Base-by-base conservation (phyloP, 1,284 basidiomycete species). In the Ustilago esculenta region DNA sequence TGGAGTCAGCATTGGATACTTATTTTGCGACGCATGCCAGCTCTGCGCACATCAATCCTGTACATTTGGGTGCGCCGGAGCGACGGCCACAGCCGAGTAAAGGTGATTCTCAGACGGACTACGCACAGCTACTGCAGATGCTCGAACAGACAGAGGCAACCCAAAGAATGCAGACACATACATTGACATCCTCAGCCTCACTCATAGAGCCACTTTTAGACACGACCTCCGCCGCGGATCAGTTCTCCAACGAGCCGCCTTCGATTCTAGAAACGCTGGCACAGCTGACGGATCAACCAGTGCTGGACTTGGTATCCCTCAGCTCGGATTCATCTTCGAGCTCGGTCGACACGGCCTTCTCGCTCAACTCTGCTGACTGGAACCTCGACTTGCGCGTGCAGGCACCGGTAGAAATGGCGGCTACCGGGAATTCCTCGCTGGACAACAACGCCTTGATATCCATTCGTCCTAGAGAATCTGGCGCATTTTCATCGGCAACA, bases 331-430 rank as follows among this genome's bases (percentile, higher is more conserved):
- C 50, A 3, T 48, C 57, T 8, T 46, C 50, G 8, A 53, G 49
- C 45, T 60, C 57, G 17, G 20, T 44, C 14, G 58, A 53, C 14
- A 60, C 58, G 10, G 39, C 27, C 3, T 53, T 53, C 37, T 53
- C 58, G 7, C 44, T 59, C 21, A 42, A 52, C n/a, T 52, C 56
- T 21, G 36, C 49, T 21, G 45, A 56, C 7, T 49, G 53, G 39
- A 5, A 30, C 17, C 32, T 56, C 18, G 25, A 30, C 10, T 20
- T 36, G 9, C 21, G 18, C 24, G 15, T 10, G 10, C n/a, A 8
- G 7, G 5, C 34, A 17, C 10, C 23, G n/a, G n/a, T n/a, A n/a
- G n/a, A n/a, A n/a, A n/a, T n/a, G n/a, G n/a, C n/a, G n/a, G n/a
- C n/a, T n/a, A n/a, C n/a, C n/a, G n/a, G n/a, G n/a, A n/a, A n/a